Conservation (phyloP, 2,329 filamentous ascomycete genomes). For the Fusarium torreyae region DNA sequence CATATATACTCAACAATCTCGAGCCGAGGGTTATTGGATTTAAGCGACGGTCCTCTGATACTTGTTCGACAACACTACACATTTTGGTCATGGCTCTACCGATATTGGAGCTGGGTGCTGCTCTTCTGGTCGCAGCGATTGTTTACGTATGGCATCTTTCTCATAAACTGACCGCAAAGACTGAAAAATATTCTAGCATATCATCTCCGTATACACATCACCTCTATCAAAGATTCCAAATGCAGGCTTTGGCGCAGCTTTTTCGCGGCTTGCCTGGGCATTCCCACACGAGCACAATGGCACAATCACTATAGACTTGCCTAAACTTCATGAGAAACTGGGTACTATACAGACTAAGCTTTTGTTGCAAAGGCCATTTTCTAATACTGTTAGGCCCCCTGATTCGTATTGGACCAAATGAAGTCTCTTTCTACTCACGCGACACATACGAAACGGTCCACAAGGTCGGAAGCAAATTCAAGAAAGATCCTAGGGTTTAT, state of each 20-base stretch:
- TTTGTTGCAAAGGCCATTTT: not conserved
- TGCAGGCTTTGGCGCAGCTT: constrained; percentile 37
- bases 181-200: not conserved
- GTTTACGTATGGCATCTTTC: not conserved
- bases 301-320: constrained; percentile 42
- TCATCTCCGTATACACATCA: constrained; percentile 6
- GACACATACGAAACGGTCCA: constrained; percentile 47
- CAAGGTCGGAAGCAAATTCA: constrained; percentile 46
- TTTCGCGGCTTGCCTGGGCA: constrained; percentile 44
- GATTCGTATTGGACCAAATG: constrained; percentile 43
- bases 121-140: not conserved
- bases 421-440: constrained; percentile 49
- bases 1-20: not conserved
- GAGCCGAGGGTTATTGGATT: not conserved
- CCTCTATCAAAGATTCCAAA: constrained; percentile 40
- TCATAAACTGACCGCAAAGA: rapidly evolving
- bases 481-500: constrained; percentile 49
- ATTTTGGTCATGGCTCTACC: not conserved
- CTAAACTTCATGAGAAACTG: constrained; percentile 38
- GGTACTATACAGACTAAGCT: not conserved
- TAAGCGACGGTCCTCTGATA: no score
- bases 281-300: constrained; percentile 45
- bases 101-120: not conserved
- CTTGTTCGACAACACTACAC: no score
- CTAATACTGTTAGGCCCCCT: constrained; percentile 34